A percentile compares a stretch with the other conserved stretches of the same genome.
phyloP scores from a whole-genome alignment of 2,329 filamentous ascomycete genomes.

The Penicillium sp. region DNA sequence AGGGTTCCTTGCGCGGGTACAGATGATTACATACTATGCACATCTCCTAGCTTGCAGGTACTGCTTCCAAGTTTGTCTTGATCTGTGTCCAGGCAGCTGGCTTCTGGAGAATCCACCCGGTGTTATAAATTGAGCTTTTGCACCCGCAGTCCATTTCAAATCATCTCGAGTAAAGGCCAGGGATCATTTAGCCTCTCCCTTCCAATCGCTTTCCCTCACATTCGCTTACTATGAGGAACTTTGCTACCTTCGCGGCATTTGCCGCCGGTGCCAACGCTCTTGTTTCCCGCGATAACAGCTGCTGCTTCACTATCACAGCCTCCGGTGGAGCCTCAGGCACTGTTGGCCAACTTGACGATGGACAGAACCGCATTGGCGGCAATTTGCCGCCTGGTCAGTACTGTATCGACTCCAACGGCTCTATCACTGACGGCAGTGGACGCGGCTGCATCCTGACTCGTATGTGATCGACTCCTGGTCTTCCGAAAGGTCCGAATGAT shows the following conservation, averaged over 20 bases:
- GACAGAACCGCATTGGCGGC: slow-evolving; percentile 65
- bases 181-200: slow-evolving; percentile 1
- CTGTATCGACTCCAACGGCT: slow-evolving; percentile 59
- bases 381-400: slow-evolving; percentile 55
- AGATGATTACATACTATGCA: slow-evolving; percentile 24
- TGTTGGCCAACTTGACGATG: slow-evolving; percentile 65
- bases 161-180: not conserved
- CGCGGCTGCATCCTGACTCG: slow-evolving; percentile 69
- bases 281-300: slow-evolving; percentile 44
- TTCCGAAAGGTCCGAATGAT: not conserved
- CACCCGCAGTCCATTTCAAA: not conserved
- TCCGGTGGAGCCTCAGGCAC: slow-evolving; percentile 56
- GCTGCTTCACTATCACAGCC: slow-evolving; percentile 60
- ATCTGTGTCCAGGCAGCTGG: slow-evolving; percentile 8
- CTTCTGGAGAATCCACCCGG: slow-evolving; percentile 20
- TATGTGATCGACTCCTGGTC: slow-evolving; percentile 39
- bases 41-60: not conserved
- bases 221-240: slow-evolving; percentile 41
- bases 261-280: slow-evolving; percentile 50
- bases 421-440: slow-evolving; percentile 60
- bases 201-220: slow-evolving; percentile 21
- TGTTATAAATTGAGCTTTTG: slow-evolving; percentile 28
- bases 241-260: slow-evolving; percentile 45
- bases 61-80: not conserved
- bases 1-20: slow-evolving; percentile 22